These are phyloP conservation scores for Gymnopilus dilepis DNA, from an alignment of 768 basidiomycete genomes.

Conservation along the genomic window DNA sequence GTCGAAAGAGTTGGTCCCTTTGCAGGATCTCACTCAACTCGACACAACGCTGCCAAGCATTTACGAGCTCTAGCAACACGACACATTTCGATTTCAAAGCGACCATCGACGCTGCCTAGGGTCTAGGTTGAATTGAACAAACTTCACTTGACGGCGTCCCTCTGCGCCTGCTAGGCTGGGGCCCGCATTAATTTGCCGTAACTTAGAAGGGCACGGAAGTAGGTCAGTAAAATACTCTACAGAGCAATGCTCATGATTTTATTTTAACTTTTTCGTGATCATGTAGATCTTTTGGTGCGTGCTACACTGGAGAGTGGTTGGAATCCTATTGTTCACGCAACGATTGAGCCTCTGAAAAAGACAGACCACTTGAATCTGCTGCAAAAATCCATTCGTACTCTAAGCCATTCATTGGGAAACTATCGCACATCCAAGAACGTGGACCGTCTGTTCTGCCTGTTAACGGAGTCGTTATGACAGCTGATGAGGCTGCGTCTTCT, in stretches of 20 bases:
- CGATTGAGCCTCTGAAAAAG: conserved; percentile 19
- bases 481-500: no score
- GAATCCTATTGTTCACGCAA: conserved; percentile 15
- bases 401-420: no score
- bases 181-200: conserved; percentile 23
- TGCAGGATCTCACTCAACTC: neutral
- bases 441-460: no score
- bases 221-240: no score
- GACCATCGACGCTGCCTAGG: conserved; percentile 17
- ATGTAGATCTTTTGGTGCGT: conserved; percentile 19
- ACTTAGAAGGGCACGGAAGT: conserved; percentile 24
- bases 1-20: neutral
- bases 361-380: no score
- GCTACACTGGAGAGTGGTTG: conserved; percentile 23
- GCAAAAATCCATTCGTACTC: no score
- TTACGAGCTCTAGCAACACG: neutral
- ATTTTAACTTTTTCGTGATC: neutral
- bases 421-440: no score
- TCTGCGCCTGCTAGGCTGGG: conserved; percentile 20
- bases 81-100: conserved; percentile 17
- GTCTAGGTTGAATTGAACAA: conserved; percentile 18
- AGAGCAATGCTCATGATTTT: neutral
- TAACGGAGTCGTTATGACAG: no score
- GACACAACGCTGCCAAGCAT: conserved; percentile 2
- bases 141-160: conserved; percentile 16